Percentiles rank a stretch among this genome's conserved stretches.
Conservation (phyloP, 2,329 filamentous ascomycete species). For the Ophiosphaerella herpotricha region DNA sequence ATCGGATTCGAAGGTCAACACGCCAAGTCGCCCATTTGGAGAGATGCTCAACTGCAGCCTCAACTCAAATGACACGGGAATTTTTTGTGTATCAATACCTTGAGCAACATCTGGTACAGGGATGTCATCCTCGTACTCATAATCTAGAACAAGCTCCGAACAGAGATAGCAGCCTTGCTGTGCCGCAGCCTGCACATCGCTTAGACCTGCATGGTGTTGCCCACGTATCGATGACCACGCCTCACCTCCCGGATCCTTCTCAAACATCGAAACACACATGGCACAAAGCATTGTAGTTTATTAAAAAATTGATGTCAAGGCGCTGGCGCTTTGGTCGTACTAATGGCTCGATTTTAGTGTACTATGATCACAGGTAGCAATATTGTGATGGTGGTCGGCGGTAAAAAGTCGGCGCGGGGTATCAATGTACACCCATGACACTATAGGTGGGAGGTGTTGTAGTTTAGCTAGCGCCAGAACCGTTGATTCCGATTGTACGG, state of each 20-base stretch:
- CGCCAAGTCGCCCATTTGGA: background rate
- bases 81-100: background rate
- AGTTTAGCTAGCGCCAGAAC: too few relatives aligned
- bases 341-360: too few relatives aligned
- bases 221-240: background rate
- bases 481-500: too few relatives aligned
- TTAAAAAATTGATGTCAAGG: too few relatives aligned
- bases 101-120: background rate
- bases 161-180: slow-evolving; percentile 3
- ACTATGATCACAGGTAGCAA: too few relatives aligned
- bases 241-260: background rate
- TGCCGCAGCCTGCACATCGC: background rate
- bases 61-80: background rate
- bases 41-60: background rate
- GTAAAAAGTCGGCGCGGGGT: too few relatives aligned
- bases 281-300: background rate
- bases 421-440: too few relatives aligned
- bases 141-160: slow-evolving; percentile 2
- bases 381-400: too few relatives aligned
- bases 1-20: slow-evolving; percentile 1
- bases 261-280: slow-evolving; percentile 1
- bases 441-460: too few relatives aligned
- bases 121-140: background rate
- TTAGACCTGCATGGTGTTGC: background rate
- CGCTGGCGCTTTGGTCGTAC: too few relatives aligned